These are phyloP conservation scores for Fusarium ambrosium DNA, from an alignment of 2,329 filamentous ascomycete species.

Conservation along the genomic window DNA sequence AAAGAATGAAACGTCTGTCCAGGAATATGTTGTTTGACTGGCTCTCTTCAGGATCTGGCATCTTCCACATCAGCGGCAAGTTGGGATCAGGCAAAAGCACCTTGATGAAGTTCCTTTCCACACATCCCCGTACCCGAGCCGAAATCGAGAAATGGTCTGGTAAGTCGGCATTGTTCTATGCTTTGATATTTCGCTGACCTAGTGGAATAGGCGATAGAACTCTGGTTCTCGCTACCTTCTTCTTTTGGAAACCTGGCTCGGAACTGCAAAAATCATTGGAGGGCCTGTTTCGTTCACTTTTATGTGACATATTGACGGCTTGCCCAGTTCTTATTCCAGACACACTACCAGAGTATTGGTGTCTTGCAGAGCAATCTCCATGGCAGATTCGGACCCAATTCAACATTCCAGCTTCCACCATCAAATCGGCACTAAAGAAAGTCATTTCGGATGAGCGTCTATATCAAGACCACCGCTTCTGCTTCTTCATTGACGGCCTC, in stretches of 20 bases:
- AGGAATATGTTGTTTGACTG: not conserved
- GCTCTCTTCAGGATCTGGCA: not conserved
- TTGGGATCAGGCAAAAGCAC: constrained; percentile 36
- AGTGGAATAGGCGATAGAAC: not conserved
- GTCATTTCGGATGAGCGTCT: not conserved
- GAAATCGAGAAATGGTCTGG: not conserved
- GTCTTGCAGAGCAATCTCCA: not conserved
- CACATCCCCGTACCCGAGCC: not conserved
- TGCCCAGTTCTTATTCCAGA: not conserved
- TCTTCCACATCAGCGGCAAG: constrained; percentile 21
- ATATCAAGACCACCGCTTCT: not conserved
- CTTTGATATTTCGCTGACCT: not conserved
- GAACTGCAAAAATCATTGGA: not conserved
- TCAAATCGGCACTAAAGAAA: not conserved
- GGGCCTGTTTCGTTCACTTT: not conserved
- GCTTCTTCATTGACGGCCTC: constrained; percentile 8
- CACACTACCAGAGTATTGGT: not conserved
- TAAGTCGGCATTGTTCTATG: not conserved
- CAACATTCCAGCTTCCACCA: not conserved
- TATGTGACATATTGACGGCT: not conserved
- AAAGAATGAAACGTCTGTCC: not conserved
- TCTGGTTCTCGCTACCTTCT: not conserved
- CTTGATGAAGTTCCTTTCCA: constrained; percentile 12
- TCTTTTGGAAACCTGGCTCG: constrained; percentile 9
- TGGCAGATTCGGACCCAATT: constrained; percentile 1